Evolutionary conservation across 2,329 filamentous ascomycete genomes (phyloP), one percentile per base, ranked within the genome.

Genomic region (Eutypa lata): DNA sequence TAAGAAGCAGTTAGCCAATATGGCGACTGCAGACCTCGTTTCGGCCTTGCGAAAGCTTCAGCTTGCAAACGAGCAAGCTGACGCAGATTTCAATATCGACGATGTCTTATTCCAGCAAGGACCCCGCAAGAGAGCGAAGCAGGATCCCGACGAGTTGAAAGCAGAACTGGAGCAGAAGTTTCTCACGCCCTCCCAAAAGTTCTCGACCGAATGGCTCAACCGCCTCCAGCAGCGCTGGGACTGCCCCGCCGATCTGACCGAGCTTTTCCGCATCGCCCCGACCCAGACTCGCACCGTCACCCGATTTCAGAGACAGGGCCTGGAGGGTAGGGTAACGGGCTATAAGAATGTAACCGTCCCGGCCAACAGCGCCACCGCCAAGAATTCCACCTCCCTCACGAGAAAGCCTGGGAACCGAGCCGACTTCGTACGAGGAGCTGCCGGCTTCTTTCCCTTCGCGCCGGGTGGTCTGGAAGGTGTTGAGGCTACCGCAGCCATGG

Each of bases 211-310:
- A 65, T 97, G 94, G 91, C 81, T 99, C 54, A 91, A 96, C 69
- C 82, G 83, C 51, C 74, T 97, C 43, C 94, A 99, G 72, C 90
- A 93, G 79, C 77, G 81, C 65, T 99, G 93, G 94, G 90, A 96
- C 57, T 80, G 85, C 52, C 83, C 90, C 3, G 82, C 86, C 37
- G 88, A 96, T 64, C 89, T 92, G 67, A 82, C 85, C n/a, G 86
- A 91, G 52, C 81, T 97, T 18, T 96, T 96, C 71, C 84, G 87
- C 57, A 81, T 97, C 51, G 91, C 91, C 1, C 90, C 91, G 3
- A 95, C 93, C 0, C 94, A 97, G 72, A 93, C 91, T 16, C 85
- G 94, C 53, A 97, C 92, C n/a, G 87, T 97, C 61, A 96, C 91
- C 26, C 86, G 94, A 28, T 99, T 99, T 70, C 88, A 86, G 44